phyloP scores from a whole-genome alignment of 306 rosid genomes.

The Inga oerstediana region DNA sequence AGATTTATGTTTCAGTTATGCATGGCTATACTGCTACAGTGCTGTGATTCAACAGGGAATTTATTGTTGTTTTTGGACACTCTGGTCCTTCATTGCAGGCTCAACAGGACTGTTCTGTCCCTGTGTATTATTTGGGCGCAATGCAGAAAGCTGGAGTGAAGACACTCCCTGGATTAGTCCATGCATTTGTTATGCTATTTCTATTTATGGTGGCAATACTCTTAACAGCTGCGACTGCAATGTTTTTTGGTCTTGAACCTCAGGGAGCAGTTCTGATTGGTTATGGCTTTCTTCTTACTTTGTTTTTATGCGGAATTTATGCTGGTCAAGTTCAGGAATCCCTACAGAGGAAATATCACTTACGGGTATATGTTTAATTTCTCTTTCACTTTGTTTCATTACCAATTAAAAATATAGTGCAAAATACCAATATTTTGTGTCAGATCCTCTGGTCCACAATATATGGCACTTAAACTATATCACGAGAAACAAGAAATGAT shows the following conservation, averaged over 20 bases:
- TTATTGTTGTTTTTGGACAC: conserved; percentile 14
- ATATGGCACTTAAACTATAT: too few species aligned
- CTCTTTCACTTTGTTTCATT: not conserved
- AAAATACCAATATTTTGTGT: too few species aligned
- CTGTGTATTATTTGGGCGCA: conserved; percentile 91
- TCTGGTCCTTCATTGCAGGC: conserved; percentile 55
- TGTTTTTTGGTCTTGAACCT: conserved; percentile 64
- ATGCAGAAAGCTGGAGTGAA: conserved; percentile 62
- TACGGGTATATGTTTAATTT: conserved; percentile 57
- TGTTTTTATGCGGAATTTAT: conserved; percentile 98
- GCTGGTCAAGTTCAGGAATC: conserved; percentile 88
- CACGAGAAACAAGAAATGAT: too few species aligned
- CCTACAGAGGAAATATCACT: conserved; percentile 91
- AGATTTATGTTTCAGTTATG: not conserved
- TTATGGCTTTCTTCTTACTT: conserved; percentile 86
- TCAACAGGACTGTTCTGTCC: conserved; percentile 88
- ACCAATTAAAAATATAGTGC: too few species aligned
- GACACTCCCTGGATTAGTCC: conserved; percentile 80
- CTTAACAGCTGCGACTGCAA: conserved; percentile 76
- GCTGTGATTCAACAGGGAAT: conserved; percentile 1
- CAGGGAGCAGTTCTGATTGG: conserved; percentile 66
- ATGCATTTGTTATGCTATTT: conserved; percentile 91
- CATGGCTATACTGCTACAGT: not conserved
- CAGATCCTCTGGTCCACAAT: too few species aligned
- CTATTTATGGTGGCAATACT: conserved; percentile 87